These are phyloP conservation scores for Hysterangium stoloniferum DNA, from an alignment of 768 basidiomycete species.

Conservation along the genomic window DNA sequence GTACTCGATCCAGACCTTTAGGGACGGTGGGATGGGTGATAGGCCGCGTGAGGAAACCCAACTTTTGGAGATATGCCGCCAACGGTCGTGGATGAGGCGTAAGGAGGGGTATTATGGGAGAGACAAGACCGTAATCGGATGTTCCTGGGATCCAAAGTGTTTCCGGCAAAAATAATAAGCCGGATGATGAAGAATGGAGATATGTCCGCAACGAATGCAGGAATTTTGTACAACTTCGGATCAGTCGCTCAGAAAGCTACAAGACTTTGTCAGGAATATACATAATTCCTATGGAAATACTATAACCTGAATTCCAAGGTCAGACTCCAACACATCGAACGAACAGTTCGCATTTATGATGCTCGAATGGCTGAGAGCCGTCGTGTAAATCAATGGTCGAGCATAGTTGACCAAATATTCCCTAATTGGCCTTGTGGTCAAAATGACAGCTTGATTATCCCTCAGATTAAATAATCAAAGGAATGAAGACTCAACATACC, in stretches of 20 bases:
- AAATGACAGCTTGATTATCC: constrained; percentile 52
- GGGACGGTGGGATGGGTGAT: constrained; percentile 90
- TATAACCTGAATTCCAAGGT: constrained; percentile 53
- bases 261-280: too few relatives aligned
- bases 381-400: constrained; percentile 86
- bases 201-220: constrained; percentile 25
- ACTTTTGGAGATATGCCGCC: constrained; percentile 49
- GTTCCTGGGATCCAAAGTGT: constrained; percentile 8
- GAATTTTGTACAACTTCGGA: constrained; percentile 38
- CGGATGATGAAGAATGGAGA: constrained; percentile 29
- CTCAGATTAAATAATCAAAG: not conserved
- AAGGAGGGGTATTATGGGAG: constrained; percentile 82
- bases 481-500: constrained; percentile 42
- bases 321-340: constrained; percentile 69
- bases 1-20: constrained; percentile 72
- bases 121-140: constrained; percentile 24
- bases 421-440: constrained; percentile 63
- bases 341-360: constrained; percentile 70
- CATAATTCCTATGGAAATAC: not conserved
- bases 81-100: constrained; percentile 72
- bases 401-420: constrained; percentile 91
- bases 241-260: constrained; percentile 31
- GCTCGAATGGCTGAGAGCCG: constrained; percentile 69
- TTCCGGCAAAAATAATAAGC: constrained; percentile 20
- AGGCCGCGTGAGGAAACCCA: constrained; percentile 59